Evolutionary conservation across 2,329 filamentous ascomycete genomes (phyloP).

Genomic region (Paecilomyces fulvus): DNA sequence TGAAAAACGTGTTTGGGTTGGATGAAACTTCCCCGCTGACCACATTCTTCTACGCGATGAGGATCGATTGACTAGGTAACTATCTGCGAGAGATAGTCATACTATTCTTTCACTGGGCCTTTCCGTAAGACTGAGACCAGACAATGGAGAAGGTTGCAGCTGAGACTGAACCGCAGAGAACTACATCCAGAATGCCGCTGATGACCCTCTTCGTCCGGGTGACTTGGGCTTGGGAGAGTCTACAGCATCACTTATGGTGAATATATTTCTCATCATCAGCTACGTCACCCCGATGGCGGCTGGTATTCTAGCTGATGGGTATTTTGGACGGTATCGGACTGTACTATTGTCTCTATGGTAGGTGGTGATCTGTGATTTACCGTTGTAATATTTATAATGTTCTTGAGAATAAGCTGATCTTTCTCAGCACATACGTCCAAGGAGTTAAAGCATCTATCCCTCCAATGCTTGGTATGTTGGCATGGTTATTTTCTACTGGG

Average conservation of each 20-base stretch:
- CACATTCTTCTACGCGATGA: no score
- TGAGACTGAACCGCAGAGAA: neutral
- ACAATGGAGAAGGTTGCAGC: no score
- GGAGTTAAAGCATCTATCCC: slow-evolving; percentile 26
- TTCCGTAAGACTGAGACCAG: neutral
- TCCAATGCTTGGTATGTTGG: slow-evolving; percentile 23
- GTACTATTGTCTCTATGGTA: slow-evolving; percentile 19
- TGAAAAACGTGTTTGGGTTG: no score
- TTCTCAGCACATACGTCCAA: slow-evolving; percentile 11
- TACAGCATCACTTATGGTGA: slow-evolving; percentile 46
- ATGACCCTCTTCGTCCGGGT: slow-evolving; percentile 26
- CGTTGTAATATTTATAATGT: no score
- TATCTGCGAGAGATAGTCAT: neutral
- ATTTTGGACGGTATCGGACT: slow-evolving; percentile 30
- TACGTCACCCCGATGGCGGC: slow-evolving; percentile 31
- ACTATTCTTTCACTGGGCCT: neutral
- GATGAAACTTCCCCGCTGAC: no score
- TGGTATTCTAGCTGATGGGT: slow-evolving; percentile 31
- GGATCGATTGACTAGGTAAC: neutral
- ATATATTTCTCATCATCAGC: slow-evolving; percentile 48
- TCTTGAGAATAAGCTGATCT: no score
- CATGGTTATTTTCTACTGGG: neutral
- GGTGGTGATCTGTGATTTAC: no score
- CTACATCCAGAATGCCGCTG: neutral
- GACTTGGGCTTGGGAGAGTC: slow-evolving; percentile 49